Evolutionary conservation across 1,284 basidiomycete genomes (phyloP), one percentile per base, ranked within the genome.

Genomic region (Hymenochaete sp.): DNA sequence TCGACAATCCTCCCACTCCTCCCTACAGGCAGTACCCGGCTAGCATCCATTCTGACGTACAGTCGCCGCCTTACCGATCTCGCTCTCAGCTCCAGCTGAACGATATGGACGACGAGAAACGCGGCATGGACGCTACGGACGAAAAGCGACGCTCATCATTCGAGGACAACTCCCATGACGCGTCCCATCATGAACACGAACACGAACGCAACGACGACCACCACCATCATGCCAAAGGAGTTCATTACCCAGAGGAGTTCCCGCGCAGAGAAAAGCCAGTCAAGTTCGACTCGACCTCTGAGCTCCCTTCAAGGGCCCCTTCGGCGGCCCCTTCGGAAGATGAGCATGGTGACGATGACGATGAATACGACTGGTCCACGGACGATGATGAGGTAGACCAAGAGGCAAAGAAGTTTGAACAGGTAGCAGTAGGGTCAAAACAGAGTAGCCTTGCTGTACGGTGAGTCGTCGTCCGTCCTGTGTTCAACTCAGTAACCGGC

Each of bases 361-460:
- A 71, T 1, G 62, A 70, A 8, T 83, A 77, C 48, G 77, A 85
- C 57, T 84, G 82, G 82, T 79, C 76, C 39, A 77, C 67, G 11
- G 83, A 86, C 47, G 82, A 83, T 45, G 81, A 85, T 55, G 63
- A 85, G 16, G 72, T 70, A 1, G 77, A 85, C 53, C 69, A 81
- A 56, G 80, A 80, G 53, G 73, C 74, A 37, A 79, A 77, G 57
- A 79, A 77, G 57, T 82, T 77, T 48, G 71, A 72, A 57, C 62
- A 75, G 45, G 60, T 66, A 45, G 77, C 81, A 64, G 80, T 79
- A 10, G 59, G 63, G 8, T 70, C 68, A 46, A 58, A 65, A 40
- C 70, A 69, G 53, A 53, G 67, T n/a, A 80, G 74, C 69, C 67
- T 75, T 5, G 54, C 68, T 48, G 71, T 67, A 58, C 71, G 72